Conservation (phyloP, 305 asterid species). For the Fraxinus sp. region DNA sequence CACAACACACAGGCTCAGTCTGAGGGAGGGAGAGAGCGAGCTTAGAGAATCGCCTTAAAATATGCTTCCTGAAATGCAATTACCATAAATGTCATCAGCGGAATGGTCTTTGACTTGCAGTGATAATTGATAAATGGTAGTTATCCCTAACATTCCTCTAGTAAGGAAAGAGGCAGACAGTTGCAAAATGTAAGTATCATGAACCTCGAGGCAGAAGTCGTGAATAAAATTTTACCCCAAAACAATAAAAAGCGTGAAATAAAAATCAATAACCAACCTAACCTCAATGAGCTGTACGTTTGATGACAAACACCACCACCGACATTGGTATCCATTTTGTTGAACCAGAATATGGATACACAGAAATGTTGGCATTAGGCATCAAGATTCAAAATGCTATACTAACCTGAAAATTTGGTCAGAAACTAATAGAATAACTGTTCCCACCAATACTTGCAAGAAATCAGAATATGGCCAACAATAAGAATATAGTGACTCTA, state of each 20-base stretch:
- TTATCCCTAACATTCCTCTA: neutral
- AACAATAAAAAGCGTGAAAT: neutral
- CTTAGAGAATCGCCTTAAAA: neutral
- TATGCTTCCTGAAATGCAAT: neutral
- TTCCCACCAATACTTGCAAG: neutral
- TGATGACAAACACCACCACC: constrained; percentile 19
- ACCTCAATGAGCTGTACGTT: constrained; percentile 36
- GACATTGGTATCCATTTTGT: constrained; percentile 17
- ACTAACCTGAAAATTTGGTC: constrained; percentile 32
- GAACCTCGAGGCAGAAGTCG: neutral
- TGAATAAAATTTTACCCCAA: neutral
- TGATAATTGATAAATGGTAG: neutral
- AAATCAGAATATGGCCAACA: neutral
- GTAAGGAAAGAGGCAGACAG: neutral
- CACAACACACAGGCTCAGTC: neutral
- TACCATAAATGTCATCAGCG: neutral
- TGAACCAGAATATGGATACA: constrained; percentile 21
- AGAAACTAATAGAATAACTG: constrained; percentile 13
- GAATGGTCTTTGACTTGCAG: neutral
- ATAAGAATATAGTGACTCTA: neutral
- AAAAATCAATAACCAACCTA: constrained; percentile 7
- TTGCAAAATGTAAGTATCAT: neutral
- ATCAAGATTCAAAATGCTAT: constrained; percentile 24
- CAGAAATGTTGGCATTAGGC: constrained; percentile 24
- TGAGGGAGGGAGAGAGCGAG: neutral